Evolutionary conservation across 163 green algal species (phyloP), one percentile per base, ranked within the genome.

Genomic region (Coccomyxa subellipsoidea): DNA sequence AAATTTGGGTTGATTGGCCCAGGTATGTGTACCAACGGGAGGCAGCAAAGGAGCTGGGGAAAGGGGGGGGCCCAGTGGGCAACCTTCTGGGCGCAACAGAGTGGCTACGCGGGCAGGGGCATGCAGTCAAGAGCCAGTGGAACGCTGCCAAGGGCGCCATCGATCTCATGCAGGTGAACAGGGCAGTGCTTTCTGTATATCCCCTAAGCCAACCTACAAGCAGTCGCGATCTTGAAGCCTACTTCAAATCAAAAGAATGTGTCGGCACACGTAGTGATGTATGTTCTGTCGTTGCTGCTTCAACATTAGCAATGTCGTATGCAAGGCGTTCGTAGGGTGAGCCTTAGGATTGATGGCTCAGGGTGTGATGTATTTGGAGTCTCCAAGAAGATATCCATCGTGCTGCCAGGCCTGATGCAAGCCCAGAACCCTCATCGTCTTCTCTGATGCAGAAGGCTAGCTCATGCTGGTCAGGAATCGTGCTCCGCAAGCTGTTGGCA

Each of bases 1-100:
- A n/a, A n/a, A n/a, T n/a, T n/a, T n/a, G n/a, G n/a, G 47, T 2
- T 18, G 23, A 7, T 18, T 59, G 21, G 47, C 47, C 4, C 47
- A 89, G 86, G 75, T 91, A 91, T 69, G 83, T 91, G 37, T 91
- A 91, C 39, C n/a, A 78, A 31, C 80, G 88, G 0, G 25, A 40
- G 38, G 88, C 81, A 4, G 82, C 77, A 23, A 78, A 81, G 69
- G 70, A 88, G 32, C 72, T 85, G 29, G 87, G 85, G 29, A 87
- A 87, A 72, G 47, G 66, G 66, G 73, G 81, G 31, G 76, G 84
- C 54, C 84, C 75, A n/a, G 84, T 83, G 32, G 75, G 87, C 38
- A 83, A 82, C 31, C n/a, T 89, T n/a, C 82, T 82, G 34, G 86
- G 79, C 38, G 84, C 79, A 9, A 80, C 80, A 80, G 86, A 90